These are phyloP conservation scores for Xylaria sp. DNA, from an alignment of 2,329 filamentous ascomycete species.

Conservation along the genomic window DNA sequence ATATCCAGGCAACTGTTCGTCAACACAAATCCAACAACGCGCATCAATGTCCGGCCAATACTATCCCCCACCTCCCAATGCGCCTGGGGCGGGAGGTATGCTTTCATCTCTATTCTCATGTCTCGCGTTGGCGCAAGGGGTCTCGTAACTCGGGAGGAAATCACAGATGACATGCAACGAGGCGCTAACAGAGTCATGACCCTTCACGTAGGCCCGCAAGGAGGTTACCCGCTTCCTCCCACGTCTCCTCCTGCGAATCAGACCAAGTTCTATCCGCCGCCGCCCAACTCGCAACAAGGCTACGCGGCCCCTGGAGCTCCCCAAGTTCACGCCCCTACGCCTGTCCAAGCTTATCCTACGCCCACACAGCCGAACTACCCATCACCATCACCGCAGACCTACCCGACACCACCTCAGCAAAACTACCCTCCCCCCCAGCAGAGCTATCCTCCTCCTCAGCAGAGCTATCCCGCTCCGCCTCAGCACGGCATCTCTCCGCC, in stretches of 20 bases:
- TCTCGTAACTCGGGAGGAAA: neutral
- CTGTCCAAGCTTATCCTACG: slow-evolving; percentile 28
- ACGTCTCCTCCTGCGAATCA: slow-evolving; percentile 44
- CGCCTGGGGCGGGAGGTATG: slow-evolving; percentile 32
- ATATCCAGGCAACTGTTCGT: neutral
- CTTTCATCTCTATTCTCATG: neutral
- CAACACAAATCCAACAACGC: neutral
- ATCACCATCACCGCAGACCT: slow-evolving; percentile 25
- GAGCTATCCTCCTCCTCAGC: slow-evolving; percentile 24
- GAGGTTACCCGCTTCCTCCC: slow-evolving; percentile 43
- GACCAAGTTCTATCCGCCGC: slow-evolving; percentile 42
- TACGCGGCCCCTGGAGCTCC: slow-evolving; percentile 29
- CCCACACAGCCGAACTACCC: slow-evolving; percentile 22
- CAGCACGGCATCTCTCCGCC: slow-evolving; percentile 36
- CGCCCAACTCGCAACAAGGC: slow-evolving; percentile 34
- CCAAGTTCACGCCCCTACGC: slow-evolving; percentile 15
- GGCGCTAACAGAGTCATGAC: slow-evolving; percentile 4
- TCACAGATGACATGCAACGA: neutral
- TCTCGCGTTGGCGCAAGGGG: slow-evolving; percentile 11
- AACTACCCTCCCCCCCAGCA: slow-evolving; percentile 13
- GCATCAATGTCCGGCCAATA: slow-evolving; percentile 40
- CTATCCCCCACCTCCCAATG: slow-evolving; percentile 44
- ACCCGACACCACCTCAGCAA: slow-evolving; percentile 26
- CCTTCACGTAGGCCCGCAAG: slow-evolving; percentile 28
- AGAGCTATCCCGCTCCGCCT: slow-evolving; percentile 31